Percentiles rank a stretch among this genome's conserved stretches.
These are phyloP conservation scores for Fraxinus nigra DNA, from an alignment of 305 asterid genomes.

Conservation along the genomic window DNA sequence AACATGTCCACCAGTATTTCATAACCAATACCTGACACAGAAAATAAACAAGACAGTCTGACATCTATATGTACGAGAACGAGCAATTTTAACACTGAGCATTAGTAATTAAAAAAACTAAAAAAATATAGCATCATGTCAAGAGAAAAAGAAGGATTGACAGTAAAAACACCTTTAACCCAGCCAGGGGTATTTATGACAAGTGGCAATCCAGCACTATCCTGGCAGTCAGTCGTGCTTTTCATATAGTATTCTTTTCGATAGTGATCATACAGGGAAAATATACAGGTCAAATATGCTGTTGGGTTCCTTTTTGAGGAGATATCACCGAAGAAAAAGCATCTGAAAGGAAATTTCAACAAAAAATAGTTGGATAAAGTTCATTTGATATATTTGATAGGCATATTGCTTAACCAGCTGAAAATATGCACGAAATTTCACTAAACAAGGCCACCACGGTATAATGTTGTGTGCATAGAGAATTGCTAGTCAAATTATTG, in stretches of 20 bases:
- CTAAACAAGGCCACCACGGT: constrained; percentile 3
- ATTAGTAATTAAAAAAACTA: not conserved
- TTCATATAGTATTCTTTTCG: constrained; percentile 31
- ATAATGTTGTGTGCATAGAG: constrained; percentile 3
- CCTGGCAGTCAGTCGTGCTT: constrained; percentile 28
- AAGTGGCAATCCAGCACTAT: constrained; percentile 58
- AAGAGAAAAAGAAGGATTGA: constrained; percentile 18
- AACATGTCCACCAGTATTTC: constrained; percentile 78
- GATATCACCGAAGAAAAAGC: constrained; percentile 89
- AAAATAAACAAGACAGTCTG: constrained; percentile 19
- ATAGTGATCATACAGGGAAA: constrained; percentile 67
- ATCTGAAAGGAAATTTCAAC: constrained; percentile 48
- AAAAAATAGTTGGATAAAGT: constrained; percentile 19
- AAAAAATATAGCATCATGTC: constrained; percentile 9
- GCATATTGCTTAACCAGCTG: not conserved
- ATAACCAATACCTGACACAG: constrained; percentile 76
- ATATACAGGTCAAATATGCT: constrained; percentile 57
- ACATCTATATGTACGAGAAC: not conserved
- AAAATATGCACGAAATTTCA: not conserved
- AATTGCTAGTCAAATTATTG: not conserved
- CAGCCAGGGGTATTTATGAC: constrained; percentile 95
- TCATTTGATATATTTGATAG: constrained; percentile 8
- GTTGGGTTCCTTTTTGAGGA: constrained; percentile 86
- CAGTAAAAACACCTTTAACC: constrained; percentile 68
- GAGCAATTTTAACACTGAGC: not conserved